These are phyloP conservation scores for Kodamaea fukazawae DNA, from an alignment of 805 yeast species.

Conservation along the genomic window DNA sequence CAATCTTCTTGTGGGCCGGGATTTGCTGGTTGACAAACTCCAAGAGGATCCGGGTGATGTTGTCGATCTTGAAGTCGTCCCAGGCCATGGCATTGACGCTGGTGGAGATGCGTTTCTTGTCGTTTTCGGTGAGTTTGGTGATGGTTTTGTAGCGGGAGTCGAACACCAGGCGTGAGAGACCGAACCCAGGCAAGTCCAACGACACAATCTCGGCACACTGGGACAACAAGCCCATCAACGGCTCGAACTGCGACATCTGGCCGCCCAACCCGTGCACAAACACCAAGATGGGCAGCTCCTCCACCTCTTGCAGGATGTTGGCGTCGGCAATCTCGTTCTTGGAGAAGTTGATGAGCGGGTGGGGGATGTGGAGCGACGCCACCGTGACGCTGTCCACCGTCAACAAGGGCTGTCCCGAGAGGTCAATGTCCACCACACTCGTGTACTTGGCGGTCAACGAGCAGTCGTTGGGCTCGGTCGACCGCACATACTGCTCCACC, in stretches of 20 bases:
- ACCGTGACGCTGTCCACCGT: constrained; percentile 34
- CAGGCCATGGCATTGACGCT: constrained; percentile 31
- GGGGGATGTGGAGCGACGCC: constrained; percentile 46
- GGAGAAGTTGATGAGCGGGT: constrained; percentile 37
- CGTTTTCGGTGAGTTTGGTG: constrained; percentile 27
- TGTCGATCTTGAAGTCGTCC: constrained; percentile 42
- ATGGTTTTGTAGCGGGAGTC: constrained; percentile 14
- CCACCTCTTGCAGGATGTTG: constrained; percentile 34
- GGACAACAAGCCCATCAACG: constrained; percentile 59
- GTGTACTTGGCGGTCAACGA: constrained; percentile 51
- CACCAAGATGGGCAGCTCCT: constrained; percentile 56
- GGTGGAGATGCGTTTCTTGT: constrained; percentile 27
- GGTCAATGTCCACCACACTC: constrained; percentile 36
- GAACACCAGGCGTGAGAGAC: constrained; percentile 41
- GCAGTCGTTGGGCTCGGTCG: constrained; percentile 53
- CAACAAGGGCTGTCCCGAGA: constrained; percentile 18
- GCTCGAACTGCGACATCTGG: constrained; percentile 80
- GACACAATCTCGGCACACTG: constrained; percentile 64
- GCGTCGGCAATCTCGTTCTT: constrained; percentile 27
- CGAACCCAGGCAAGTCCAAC: constrained; percentile 88
- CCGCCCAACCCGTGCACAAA: constrained; percentile 92
- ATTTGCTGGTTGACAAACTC: constrained; percentile 38
- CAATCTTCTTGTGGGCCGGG: constrained; percentile 39
- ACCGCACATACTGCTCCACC: constrained; percentile 43
- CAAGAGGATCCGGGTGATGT: constrained; percentile 38